Conservation (phyloP, 495 filamentous ascomycete species). For the Penicillium roqueforti region DNA sequence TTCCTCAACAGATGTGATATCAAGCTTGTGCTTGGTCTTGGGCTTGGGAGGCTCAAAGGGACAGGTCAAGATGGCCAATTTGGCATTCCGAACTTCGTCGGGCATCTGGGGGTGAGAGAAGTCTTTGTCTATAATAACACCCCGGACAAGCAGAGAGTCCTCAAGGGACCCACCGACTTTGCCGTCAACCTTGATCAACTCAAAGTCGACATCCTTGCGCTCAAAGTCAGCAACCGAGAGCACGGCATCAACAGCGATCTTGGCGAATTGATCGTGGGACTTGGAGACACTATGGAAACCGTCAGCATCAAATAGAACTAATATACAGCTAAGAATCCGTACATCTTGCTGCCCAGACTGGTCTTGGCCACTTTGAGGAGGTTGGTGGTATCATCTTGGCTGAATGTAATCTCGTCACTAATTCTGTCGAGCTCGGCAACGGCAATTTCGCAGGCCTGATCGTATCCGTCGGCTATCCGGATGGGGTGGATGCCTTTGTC, state of each 20-base stretch:
- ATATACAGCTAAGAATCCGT: constrained; percentile 8
- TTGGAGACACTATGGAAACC: constrained; percentile 70
- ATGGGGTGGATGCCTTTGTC: constrained; percentile 99
- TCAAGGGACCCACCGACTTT: constrained; percentile 96
- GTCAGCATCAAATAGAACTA: constrained; percentile 21
- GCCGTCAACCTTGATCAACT: constrained; percentile 98
- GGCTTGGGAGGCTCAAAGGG: constrained; percentile 99
- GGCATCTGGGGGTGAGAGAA: constrained; percentile 99
- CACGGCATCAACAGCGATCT: constrained; percentile 95
- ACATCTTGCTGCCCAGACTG: constrained; percentile 96
- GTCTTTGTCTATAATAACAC: constrained; percentile 98
- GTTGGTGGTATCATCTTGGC: constrained; percentile 69
- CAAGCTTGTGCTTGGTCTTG: constrained; percentile 99
- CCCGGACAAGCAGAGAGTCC: constrained; percentile 90
- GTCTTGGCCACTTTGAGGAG: constrained; percentile 92
- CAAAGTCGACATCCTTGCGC: constrained; percentile 97
- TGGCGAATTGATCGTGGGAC: constrained; percentile 94
- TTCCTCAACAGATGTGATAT: constrained; percentile 95
- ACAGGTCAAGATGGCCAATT: constrained; percentile 95
- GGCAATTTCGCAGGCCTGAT: constrained; percentile 94
- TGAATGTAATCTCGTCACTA: constrained; percentile 85
- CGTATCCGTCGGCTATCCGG: constrained; percentile 95
- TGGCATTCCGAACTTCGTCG: constrained; percentile 85
- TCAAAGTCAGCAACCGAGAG: constrained; percentile 94
- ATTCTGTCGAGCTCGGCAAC: constrained; percentile 88